Conservation (phyloP, 257 asterid species). For the Capsicum chinense region DNA sequence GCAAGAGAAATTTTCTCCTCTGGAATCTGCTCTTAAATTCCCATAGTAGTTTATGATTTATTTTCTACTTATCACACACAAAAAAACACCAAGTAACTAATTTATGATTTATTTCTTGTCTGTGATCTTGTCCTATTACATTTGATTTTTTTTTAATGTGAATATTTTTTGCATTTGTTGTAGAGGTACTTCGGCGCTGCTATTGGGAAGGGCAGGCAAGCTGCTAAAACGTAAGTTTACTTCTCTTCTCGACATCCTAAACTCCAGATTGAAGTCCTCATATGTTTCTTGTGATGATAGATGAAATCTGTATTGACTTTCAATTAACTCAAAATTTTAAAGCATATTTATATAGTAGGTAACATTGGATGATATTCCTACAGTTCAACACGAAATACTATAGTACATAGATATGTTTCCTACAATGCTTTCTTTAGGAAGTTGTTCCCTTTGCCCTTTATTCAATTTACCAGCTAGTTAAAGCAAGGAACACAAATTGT, state of each 20-base stretch:
- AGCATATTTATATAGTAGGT: too few relatives aligned
- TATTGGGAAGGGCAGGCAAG: constrained; percentile 96
- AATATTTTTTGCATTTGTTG: constrained; percentile 30
- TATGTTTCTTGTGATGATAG: background rate
- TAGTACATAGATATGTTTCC: background rate
- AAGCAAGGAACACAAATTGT: background rate
- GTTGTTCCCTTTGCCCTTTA: background rate
- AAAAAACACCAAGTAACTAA: background rate
- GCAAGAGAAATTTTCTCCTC: background rate
- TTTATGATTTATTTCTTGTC: background rate
- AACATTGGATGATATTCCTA: background rate
- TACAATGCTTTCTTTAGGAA: background rate
- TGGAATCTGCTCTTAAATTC: background rate
- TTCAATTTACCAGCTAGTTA: background rate
- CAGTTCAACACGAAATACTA: background rate
- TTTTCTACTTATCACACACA: background rate
- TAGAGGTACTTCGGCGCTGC: constrained; percentile 96
- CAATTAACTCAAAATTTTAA: background rate
- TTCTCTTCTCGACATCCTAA: background rate
- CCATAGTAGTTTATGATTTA: background rate
- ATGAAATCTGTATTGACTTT: background rate
- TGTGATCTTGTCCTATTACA: background rate
- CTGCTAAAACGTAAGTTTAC: constrained; percentile 88
- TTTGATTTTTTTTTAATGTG: background rate
- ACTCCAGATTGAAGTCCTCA: background rate